Conservation (phyloP, 2,329 filamentous ascomycete genomes). For the Colletotrichum melonis region DNA sequence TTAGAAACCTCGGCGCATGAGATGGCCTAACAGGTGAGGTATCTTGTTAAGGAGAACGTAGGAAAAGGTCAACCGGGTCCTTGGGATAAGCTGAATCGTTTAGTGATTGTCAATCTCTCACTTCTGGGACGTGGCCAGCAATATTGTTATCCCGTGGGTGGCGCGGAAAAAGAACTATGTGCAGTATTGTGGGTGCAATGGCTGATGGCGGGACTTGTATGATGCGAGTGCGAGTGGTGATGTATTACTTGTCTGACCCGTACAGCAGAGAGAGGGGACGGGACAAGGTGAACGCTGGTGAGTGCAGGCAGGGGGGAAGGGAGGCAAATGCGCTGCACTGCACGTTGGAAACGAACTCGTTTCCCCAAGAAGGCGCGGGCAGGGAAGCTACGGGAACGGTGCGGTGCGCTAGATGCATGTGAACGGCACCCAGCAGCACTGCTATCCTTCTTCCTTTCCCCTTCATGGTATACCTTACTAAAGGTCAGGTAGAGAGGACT, state of each 20-base stretch:
- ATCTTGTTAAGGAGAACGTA: too few relatives aligned
- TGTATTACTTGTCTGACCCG: slow-evolving; percentile 6
- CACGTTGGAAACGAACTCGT: slow-evolving; percentile 29
- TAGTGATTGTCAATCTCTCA: background rate
- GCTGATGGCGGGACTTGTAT: background rate
- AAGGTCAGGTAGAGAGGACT: background rate
- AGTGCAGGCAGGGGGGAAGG: background rate
- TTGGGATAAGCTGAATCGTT: background rate
- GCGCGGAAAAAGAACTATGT: background rate
- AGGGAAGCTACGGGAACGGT: slow-evolving; percentile 19
- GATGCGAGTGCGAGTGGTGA: slow-evolving; percentile 20
- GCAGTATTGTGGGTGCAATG: background rate
- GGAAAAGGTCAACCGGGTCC: background rate
- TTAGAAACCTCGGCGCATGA: slow-evolving; percentile 6
- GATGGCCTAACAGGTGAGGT: background rate
- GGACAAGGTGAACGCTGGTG: slow-evolving; percentile 2
- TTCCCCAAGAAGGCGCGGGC: slow-evolving; percentile 6
- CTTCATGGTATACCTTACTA: background rate
- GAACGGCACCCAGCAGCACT: slow-evolving; percentile 2
- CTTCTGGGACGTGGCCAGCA: background rate
- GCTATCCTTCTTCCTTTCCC: background rate
- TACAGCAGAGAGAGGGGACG: background rate
- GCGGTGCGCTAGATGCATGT: slow-evolving; percentile 21
- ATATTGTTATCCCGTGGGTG: background rate
- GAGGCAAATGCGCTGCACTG: slow-evolving; percentile 23